These are phyloP conservation scores for Brassica hybrid DNA, from an alignment of 441 rosid genomes.

Conservation along the genomic window DNA sequence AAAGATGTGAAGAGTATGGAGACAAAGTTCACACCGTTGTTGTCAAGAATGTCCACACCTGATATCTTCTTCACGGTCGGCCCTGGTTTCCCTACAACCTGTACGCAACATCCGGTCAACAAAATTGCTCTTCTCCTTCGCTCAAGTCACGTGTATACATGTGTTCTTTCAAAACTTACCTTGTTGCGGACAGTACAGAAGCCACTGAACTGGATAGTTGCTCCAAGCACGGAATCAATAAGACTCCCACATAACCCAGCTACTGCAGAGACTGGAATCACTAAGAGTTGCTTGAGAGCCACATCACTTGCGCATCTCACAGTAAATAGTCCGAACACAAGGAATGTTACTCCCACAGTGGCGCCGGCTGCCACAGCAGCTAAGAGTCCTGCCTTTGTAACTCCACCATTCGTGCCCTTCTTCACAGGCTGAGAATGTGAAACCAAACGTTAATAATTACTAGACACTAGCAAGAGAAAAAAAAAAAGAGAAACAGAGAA, in stretches of 20 bases:
- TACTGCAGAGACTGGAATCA: slow-evolving; percentile 65
- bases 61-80: slow-evolving; percentile 90
- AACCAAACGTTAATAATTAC: not conserved
- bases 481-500: slow-evolving; percentile 32
- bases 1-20: slow-evolving; percentile 66
- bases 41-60: slow-evolving; percentile 82
- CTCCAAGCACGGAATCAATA: slow-evolving; percentile 87
- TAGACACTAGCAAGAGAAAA: not conserved
- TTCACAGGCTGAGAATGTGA: slow-evolving; percentile 67
- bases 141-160: not conserved
- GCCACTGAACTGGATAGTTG: slow-evolving; percentile 91
- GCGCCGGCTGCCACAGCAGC: slow-evolving; percentile 86
- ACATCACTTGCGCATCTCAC: slow-evolving; percentile 55
- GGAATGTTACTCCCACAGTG: slow-evolving; percentile 75
- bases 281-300: slow-evolving; percentile 72
- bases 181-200: slow-evolving; percentile 86
- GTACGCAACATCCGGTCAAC: slow-evolving; percentile 27
- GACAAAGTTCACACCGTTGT: slow-evolving; percentile 83
- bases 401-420: slow-evolving; percentile 94
- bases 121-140: not conserved
- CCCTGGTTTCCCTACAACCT: slow-evolving; percentile 94
- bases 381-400: slow-evolving; percentile 73
- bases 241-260: slow-evolving; percentile 86
- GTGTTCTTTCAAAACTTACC: slow-evolving; percentile 47
- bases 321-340: slow-evolving; percentile 67